A percentile compares a stretch with the other conserved stretches of the same genome.
phyloP scores from a whole-genome alignment of 306 rosid species.

The Medicago truncatula region DNA sequence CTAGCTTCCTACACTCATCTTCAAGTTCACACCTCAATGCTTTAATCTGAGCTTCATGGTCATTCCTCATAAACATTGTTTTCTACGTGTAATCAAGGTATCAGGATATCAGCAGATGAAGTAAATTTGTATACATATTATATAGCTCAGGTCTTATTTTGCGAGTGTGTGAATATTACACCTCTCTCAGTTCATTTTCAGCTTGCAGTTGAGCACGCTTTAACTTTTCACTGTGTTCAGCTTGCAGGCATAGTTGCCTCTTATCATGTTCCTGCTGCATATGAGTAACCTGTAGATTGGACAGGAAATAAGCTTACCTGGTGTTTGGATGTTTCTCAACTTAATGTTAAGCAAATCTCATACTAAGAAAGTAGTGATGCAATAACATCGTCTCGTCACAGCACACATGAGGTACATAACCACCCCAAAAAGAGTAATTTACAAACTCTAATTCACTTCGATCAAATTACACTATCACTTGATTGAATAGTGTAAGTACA shows the following conservation, averaged over 20 bases:
- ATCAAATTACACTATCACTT: slow-evolving; percentile 11
- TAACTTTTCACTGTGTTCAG: slow-evolving; percentile 67
- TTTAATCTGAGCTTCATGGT: slow-evolving; percentile 81
- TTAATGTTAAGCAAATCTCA: slow-evolving; percentile 25
- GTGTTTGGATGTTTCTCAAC: slow-evolving; percentile 30
- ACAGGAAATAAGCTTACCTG: slow-evolving; percentile 38
- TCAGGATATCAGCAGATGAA: slow-evolving; percentile 35
- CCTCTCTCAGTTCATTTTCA: slow-evolving; percentile 87
- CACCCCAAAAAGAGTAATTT: slow-evolving; percentile 17
- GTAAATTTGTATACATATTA: slow-evolving; percentile 20
- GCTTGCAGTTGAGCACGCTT: slow-evolving; percentile 66
- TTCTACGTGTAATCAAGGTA: slow-evolving; percentile 54
- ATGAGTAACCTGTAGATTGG: slow-evolving; percentile 62
- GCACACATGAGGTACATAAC: slow-evolving; percentile 9
- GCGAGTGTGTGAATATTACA: slow-evolving; percentile 26
- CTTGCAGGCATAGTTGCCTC: slow-evolving; percentile 59
- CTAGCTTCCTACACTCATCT: slow-evolving; percentile 83
- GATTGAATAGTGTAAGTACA: slow-evolving; percentile 19
- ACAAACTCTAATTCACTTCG: slow-evolving; percentile 15
- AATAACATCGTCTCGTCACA: slow-evolving; percentile 8
- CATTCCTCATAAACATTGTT: slow-evolving; percentile 63
- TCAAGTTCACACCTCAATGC: slow-evolving; percentile 79
- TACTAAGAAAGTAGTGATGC: slow-evolving; percentile 16
- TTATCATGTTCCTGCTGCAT: slow-evolving; percentile 71
- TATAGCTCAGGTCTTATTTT: slow-evolving; percentile 7